phyloP scores from a whole-genome alignment of 208 protist genomes.

The Strigomonas galati region DNA sequence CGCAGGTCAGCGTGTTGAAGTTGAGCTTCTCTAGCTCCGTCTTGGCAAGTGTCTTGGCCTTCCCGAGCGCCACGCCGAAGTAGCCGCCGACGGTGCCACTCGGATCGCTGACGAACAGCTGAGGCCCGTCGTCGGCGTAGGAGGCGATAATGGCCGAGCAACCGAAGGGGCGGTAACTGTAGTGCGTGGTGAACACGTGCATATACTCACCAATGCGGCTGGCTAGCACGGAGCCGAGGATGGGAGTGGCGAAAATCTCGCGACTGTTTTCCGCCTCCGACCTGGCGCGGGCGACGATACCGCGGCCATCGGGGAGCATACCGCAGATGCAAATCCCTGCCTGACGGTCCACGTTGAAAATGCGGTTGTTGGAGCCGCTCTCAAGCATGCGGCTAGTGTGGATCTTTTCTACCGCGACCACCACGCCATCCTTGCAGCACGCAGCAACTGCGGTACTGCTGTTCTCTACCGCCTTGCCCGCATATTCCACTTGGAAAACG shows the following conservation, averaged over 20 bases:
- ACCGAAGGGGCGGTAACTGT: constrained; percentile 96
- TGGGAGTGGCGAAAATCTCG: constrained; percentile 89
- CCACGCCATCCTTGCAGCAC: constrained; percentile 97
- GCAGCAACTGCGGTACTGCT: constrained; percentile 97
- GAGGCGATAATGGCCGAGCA: constrained; percentile 93
- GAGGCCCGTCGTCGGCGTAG: constrained; percentile 92
- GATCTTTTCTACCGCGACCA: constrained; percentile 98
- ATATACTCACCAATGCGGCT: constrained; percentile 91
- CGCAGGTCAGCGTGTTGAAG: constrained; percentile 89
- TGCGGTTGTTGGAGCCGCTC: constrained; percentile 91
- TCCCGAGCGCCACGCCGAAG: constrained; percentile 96
- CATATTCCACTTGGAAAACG: constrained; percentile 99
- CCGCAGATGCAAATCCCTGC: constrained; percentile 94
- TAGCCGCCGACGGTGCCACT: constrained; percentile 95
- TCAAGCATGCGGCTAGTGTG: constrained; percentile 97
- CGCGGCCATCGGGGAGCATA: constrained; percentile 95
- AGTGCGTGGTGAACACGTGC: constrained; percentile 96
- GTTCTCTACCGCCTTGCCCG: constrained; percentile 99
- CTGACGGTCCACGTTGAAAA: constrained; percentile 94
- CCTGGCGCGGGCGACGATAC: constrained; percentile 92
- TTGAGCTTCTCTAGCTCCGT: constrained; percentile 98
- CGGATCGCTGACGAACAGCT: constrained; percentile 97
- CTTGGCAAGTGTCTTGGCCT: constrained; percentile 97
- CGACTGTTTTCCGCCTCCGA: constrained; percentile 93
- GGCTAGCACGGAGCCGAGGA: constrained; percentile 90